These are phyloP conservation scores for Metschnikowia similis DNA, from an alignment of 805 yeast species.

Conservation along the genomic window DNA sequence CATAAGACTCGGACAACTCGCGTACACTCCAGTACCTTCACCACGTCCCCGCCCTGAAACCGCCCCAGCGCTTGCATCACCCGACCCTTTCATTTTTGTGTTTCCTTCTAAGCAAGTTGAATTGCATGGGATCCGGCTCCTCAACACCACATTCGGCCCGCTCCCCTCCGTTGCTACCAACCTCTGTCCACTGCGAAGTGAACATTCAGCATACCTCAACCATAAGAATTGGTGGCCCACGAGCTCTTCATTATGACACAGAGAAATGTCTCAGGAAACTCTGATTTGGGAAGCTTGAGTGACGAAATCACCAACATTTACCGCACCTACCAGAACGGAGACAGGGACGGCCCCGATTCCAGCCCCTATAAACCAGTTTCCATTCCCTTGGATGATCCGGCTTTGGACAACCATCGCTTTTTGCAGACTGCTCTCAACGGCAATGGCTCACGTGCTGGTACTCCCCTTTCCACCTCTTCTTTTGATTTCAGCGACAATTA, in stretches of 20 bases:
- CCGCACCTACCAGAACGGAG: conserved; percentile 5
- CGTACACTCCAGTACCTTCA: not conserved
- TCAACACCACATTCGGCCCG: not conserved
- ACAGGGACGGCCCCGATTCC: not conserved
- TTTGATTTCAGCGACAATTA: conserved; percentile 30
- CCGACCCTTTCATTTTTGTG: not conserved
- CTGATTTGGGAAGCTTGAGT: conserved; percentile 14
- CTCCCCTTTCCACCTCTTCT: conserved; percentile 26
- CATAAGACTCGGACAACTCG: not conserved
- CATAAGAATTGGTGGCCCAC: not conserved
- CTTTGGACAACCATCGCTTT: not conserved
- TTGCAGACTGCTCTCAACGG: conserved; percentile 8
- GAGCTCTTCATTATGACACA: conserved; percentile 1
- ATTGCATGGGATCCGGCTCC: not conserved
- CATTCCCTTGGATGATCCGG: not conserved
- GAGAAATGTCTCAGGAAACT: conserved; percentile 6
- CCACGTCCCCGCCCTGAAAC: not conserved
- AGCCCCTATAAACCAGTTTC: not conserved
- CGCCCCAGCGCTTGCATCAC: not conserved
- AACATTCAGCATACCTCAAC: not conserved
- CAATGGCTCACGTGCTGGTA: conserved; percentile 24
- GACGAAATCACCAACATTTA: conserved; percentile 14
- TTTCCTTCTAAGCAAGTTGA: not conserved
- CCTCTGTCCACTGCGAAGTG: not conserved
- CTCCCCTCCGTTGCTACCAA: conserved; percentile 1